Evolutionary conservation across 148 eudicot species (phyloP).

Genomic region (Rhododendron griersonianum): DNA sequence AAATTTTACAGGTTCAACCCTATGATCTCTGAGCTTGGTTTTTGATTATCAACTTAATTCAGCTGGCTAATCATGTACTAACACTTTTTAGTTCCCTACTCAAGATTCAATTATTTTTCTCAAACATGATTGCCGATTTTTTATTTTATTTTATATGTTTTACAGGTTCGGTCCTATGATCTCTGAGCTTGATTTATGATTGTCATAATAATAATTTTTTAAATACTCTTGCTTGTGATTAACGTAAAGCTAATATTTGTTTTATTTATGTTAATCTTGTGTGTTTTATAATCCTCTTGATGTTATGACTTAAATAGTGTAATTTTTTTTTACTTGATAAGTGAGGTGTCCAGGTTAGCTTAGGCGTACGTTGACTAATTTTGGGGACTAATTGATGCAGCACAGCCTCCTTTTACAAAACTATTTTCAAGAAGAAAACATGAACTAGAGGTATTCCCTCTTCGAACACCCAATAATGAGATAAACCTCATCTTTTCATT

Average conservation of each 20-base stretch:
- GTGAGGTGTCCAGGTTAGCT: too few species aligned
- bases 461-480: too few species aligned
- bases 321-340: not conserved
- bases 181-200: not conserved
- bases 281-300: not conserved
- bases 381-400: too few species aligned
- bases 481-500: too few species aligned
- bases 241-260: not conserved
- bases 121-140: not conserved
- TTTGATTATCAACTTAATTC: not conserved
- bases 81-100: not conserved
- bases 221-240: not conserved
- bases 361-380: too few species aligned
- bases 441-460: too few species aligned
- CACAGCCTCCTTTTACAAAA: too few species aligned
- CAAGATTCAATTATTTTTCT: not conserved
- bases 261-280: not conserved
- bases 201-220: not conserved
- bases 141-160: not conserved
- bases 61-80: not conserved
- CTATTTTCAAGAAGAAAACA: too few species aligned
- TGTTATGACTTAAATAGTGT: not conserved
- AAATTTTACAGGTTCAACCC: not conserved
- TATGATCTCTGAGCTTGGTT: not conserved
- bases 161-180: not conserved